Evolutionary conservation across 176 grass and related monocot species (phyloP).

Genomic region (Triticum urartu): DNA sequence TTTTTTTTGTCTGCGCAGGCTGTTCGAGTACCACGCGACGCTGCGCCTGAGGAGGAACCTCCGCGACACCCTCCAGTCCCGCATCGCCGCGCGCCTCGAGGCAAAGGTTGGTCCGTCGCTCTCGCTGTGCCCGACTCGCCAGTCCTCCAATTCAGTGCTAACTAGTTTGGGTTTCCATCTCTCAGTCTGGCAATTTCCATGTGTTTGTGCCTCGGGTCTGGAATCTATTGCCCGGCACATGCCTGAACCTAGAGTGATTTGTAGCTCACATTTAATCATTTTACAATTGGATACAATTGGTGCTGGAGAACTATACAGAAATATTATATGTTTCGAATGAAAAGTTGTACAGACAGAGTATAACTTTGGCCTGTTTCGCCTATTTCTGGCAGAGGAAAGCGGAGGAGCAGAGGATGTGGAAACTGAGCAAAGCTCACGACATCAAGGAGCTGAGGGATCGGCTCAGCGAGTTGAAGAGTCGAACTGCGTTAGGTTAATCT

Average conservation of each 20-base stretch:
- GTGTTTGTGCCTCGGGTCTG: neutral
- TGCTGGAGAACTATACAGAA: conserved; percentile 13
- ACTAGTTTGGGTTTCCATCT: neutral
- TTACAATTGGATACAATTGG: conserved; percentile 15
- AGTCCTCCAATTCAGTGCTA: neutral
- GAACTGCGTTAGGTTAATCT: conserved; percentile 46
- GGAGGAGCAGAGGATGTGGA: conserved; percentile 78
- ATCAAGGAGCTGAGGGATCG: conserved; percentile 63
- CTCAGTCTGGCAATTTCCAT: neutral
- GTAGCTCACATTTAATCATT: neutral
- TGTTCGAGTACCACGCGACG: conserved; percentile 54
- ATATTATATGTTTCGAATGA: neutral
- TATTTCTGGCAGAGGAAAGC: conserved; percentile 55
- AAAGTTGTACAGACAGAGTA: neutral
- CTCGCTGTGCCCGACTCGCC: neutral
- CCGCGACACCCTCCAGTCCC: conserved; percentile 61
- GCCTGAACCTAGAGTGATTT: neutral
- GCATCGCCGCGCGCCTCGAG: conserved; percentile 46
- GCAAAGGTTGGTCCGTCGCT: conserved; percentile 62
- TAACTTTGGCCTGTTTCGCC: neutral
- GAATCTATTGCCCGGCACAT: neutral
- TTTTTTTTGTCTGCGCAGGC: conserved; percentile 38
- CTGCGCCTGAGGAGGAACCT: conserved; percentile 54
- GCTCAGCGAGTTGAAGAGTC: conserved; percentile 50
- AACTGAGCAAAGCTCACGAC: conserved; percentile 59